A percentile compares a stretch with the other conserved stretches of the same genome.
Evolutionary conservation across 1,139 yeast genomes (phyloP).

Genomic region (Pichia sp.): DNA sequence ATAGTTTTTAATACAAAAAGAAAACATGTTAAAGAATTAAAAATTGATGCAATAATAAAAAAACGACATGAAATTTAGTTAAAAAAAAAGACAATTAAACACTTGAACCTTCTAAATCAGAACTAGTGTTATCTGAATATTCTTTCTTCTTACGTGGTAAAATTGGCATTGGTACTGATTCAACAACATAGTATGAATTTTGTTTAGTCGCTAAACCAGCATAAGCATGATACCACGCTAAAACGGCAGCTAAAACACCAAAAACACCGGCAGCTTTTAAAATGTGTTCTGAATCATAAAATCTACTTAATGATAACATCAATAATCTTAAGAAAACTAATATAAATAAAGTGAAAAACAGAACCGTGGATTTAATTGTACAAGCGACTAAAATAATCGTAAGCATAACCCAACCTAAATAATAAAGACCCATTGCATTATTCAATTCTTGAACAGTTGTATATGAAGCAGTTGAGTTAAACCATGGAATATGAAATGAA

Average conservation of each 20-base stretch:
- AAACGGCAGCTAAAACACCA: slow-evolving; percentile 68
- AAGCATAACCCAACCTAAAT: slow-evolving; percentile 75
- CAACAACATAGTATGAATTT: slow-evolving; percentile 38
- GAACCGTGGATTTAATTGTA: slow-evolving; percentile 74
- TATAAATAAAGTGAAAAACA: slow-evolving; percentile 62
- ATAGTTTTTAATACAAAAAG: too few species aligned
- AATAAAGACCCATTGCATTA: slow-evolving; percentile 65
- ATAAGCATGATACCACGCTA: slow-evolving; percentile 86
- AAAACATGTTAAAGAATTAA: too few species aligned
- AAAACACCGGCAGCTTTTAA: slow-evolving; percentile 61
- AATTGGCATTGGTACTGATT: slow-evolving; percentile 13
- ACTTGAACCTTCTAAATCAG: not conserved
- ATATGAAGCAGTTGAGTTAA: slow-evolving; percentile 55
- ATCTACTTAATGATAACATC: slow-evolving; percentile 45
- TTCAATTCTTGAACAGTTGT: slow-evolving; percentile 34
- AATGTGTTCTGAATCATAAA: slow-evolving; percentile 31
- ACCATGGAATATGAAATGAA: slow-evolving; percentile 64
- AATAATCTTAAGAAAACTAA: slow-evolving; percentile 61
- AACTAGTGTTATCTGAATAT: not conserved
- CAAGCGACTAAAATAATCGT: slow-evolving; percentile 59
- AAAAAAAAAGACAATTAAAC: not conserved
- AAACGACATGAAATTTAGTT: too few species aligned
- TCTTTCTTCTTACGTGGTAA: not conserved
- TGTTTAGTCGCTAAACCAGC: slow-evolving; percentile 77
- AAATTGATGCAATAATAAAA: too few species aligned